These are phyloP conservation scores for Sparassis latifolia DNA, from an alignment of 1,284 basidiomycete genomes.

Conservation along the genomic window DNA sequence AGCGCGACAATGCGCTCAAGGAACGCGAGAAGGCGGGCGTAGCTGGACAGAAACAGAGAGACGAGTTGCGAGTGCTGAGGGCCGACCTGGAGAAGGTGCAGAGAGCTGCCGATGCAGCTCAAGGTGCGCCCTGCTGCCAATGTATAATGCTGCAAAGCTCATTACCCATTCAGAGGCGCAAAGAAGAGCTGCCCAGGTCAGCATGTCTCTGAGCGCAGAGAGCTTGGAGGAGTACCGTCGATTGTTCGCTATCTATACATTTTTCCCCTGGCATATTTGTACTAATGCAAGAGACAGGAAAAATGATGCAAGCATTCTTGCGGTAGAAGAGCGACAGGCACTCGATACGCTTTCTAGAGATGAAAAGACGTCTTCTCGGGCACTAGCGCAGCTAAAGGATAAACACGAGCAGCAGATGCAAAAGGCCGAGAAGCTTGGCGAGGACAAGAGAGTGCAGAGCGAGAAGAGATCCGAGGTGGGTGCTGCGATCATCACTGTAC, in stretches of 20 bases:
- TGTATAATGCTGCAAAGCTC: neutral
- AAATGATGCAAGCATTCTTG: conserved; percentile 69
- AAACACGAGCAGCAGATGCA: conserved; percentile 63
- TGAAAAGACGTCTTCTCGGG: conserved; percentile 67
- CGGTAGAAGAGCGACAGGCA: conserved; percentile 83
- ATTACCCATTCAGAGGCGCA: conserved; percentile 55
- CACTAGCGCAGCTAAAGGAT: conserved; percentile 60
- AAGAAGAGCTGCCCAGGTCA: conserved; percentile 65
- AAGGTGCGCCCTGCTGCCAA: conserved; percentile 41
- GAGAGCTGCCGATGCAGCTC: conserved; percentile 69
- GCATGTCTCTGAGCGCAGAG: conserved; percentile 75
- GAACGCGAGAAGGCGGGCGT: conserved; percentile 61
- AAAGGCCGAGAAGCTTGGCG: conserved; percentile 53
- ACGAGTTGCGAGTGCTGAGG: conserved; percentile 51
- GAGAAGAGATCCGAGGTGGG: conserved; percentile 58
- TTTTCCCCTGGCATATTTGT: neutral
- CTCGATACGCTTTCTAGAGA: conserved; percentile 82
- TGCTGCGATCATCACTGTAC: neutral
- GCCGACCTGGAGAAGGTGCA: conserved; percentile 65
- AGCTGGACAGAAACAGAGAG: conserved; percentile 63
- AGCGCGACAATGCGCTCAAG: conserved; percentile 64
- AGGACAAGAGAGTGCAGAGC: conserved; percentile 51
- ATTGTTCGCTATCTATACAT: conserved; percentile 48
- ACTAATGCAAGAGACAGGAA: conserved; percentile 44
- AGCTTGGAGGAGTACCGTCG: conserved; percentile 85